These are phyloP conservation scores for Neurospora pannonica DNA, from an alignment of 495 filamentous ascomycete species.

Conservation along the genomic window DNA sequence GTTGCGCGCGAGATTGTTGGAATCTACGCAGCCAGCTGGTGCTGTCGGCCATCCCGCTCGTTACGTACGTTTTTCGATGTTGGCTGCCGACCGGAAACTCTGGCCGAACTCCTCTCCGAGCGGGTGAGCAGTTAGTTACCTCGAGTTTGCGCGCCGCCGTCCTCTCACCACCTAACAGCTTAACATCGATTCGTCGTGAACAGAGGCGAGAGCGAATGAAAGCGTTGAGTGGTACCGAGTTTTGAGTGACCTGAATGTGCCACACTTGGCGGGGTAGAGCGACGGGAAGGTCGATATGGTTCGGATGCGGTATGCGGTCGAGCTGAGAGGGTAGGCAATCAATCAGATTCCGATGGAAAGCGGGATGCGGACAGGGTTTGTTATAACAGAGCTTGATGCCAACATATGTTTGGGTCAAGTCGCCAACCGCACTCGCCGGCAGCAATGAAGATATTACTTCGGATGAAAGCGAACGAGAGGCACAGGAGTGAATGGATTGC, in stretches of 20 bases:
- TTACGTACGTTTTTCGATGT: background rate
- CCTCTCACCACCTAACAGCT: background rate
- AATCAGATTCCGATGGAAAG: background rate
- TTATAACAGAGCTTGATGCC: background rate
- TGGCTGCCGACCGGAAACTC: background rate
- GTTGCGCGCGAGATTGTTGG: conserved; percentile 12
- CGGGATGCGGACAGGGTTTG: background rate
- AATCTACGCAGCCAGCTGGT: conserved; percentile 20
- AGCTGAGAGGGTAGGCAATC: background rate
- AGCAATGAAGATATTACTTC: background rate
- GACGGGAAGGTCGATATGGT: background rate
- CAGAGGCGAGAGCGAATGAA: background rate
- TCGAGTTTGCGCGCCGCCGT: background rate
- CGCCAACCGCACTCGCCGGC: background rate
- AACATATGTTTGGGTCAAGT: background rate
- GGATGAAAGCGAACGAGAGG: background rate
- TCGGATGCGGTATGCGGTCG: background rate
- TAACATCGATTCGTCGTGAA: background rate
- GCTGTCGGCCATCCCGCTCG: conserved; percentile 19
- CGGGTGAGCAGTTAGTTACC: background rate
- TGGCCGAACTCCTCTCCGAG: background rate
- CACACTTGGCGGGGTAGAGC: background rate
- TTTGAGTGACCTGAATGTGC: background rate
- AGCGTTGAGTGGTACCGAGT: background rate
- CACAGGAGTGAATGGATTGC: background rate